Evolutionary conservation across 1,284 basidiomycete species (phyloP).

Genomic region (Leccinum huronense): DNA sequence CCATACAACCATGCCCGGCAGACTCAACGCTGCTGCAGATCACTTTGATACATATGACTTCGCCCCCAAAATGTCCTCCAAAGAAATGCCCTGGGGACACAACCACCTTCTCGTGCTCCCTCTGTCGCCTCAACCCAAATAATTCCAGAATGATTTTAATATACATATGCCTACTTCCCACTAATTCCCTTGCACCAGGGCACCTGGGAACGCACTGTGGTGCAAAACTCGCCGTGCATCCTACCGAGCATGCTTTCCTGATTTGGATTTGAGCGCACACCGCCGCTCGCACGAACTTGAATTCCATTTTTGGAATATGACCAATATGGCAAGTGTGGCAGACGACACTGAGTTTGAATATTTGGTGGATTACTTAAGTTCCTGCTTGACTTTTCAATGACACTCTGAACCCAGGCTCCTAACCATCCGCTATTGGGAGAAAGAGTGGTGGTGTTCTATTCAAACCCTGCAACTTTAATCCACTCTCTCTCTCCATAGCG

Average conservation of each 20-base stretch:
- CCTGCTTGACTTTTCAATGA: not conserved
- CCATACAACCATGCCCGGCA: too few species aligned
- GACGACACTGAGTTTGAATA: not conserved
- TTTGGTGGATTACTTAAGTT: not conserved
- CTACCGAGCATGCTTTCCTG: too few species aligned
- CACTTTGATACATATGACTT: too few species aligned
- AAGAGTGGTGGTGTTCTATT: not conserved
- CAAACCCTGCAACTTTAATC: not conserved
- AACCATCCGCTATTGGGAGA: not conserved
- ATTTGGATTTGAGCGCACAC: not conserved
- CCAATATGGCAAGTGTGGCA: not conserved
- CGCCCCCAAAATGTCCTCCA: too few species aligned
- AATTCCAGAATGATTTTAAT: not conserved
- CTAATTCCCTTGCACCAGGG: not conserved
- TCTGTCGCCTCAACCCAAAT: too few species aligned
- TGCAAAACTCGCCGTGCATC: too few species aligned
- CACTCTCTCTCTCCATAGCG: not conserved
- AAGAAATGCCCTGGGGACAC: too few species aligned
- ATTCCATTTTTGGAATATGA: not conserved
- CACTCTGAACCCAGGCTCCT: not conserved
- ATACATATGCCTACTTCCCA: not conserved
- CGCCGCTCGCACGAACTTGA: not conserved
- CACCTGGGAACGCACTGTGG: too few species aligned
- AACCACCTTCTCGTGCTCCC: too few species aligned
- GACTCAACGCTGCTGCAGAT: too few species aligned